phyloP scores from a whole-genome alignment of 108 stramenopile species.

The Nannochloropsis salina region DNA sequence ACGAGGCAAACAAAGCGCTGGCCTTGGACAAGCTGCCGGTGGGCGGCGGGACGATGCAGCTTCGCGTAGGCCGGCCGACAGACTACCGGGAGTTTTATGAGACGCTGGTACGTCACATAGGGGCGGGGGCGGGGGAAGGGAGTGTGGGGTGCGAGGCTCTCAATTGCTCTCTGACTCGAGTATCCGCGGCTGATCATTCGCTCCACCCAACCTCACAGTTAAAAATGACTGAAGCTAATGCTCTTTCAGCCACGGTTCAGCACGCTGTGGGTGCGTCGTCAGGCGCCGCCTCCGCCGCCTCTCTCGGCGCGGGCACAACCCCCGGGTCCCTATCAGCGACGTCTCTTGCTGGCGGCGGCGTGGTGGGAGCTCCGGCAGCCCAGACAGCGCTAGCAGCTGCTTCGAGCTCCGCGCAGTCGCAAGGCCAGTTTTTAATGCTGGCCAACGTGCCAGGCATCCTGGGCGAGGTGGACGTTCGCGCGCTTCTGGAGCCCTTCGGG shows the following conservation, averaged over 20 bases:
- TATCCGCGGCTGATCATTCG: no score
- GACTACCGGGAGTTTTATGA: background rate
- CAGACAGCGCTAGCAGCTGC: background rate
- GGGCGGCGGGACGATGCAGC: constrained; percentile 20
- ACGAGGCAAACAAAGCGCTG: constrained; percentile 21
- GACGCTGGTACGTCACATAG: background rate
- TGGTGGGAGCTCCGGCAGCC: no score
- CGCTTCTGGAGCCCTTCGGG: constrained; percentile 31
- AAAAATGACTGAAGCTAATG: no score
- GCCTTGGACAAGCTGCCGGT: constrained; percentile 18
- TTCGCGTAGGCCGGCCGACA: constrained; percentile 34
- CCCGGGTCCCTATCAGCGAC: background rate
- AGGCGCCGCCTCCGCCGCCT: background rate
- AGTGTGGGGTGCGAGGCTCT: no score
- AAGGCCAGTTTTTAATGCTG: constrained; percentile 28
- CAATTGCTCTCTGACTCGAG: no score
- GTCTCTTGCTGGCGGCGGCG: no score
- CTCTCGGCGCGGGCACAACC: background rate
- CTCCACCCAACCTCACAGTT: no score
- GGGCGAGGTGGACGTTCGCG: constrained; percentile 29
- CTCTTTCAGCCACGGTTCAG: background rate
- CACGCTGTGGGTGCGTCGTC: background rate
- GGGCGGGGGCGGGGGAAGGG: no score
- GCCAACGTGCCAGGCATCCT: constrained; percentile 25
- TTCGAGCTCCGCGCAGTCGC: background rate